A percentile compares a stretch with the other conserved stretches of the same genome.
Evolutionary conservation across 371 early-diverging fungal genomes (phyloP).

Genomic region (Syncephalis plumigaleata): DNA sequence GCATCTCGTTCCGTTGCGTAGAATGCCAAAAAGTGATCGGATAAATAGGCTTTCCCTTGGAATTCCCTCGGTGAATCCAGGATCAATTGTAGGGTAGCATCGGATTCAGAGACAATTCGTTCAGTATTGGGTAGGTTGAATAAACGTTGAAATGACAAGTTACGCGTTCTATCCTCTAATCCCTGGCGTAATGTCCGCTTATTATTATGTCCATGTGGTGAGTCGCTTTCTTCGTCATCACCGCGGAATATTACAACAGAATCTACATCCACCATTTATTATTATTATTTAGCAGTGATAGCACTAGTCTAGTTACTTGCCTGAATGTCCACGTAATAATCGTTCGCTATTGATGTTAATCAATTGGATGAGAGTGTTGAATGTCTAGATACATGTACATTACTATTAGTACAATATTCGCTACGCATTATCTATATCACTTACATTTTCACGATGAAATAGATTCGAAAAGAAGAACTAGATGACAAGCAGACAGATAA

Average conservation of each 20-base stretch:
- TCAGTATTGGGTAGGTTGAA: constrained; percentile 57
- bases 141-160: constrained; percentile 49
- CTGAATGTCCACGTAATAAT: constrained; percentile 56
- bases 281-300: too few relatives aligned
- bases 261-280: constrained; percentile 9
- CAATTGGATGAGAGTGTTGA: constrained; percentile 77
- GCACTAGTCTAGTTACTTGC: constrained; percentile 37
- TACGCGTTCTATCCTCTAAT: constrained; percentile 25
- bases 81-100: constrained; percentile 24
- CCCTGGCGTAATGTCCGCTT: constrained; percentile 3
- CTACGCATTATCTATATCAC: neutral
- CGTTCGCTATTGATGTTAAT: constrained; percentile 75
- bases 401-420: neutral
- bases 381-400: constrained; percentile 44
- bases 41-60: constrained; percentile 56
- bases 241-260: constrained; percentile 5
- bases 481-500: too few relatives aligned
- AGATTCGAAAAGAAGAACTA: constrained; percentile 84
- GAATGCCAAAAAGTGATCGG: constrained; percentile 73
- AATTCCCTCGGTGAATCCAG: constrained; percentile 16
- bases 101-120: constrained; percentile 21
- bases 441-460: constrained; percentile 78
- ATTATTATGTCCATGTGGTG: constrained; percentile 34
- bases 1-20: constrained; percentile 30
- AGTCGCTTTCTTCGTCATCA: constrained; percentile 19